Base-by-base conservation (phyloP, 2,329 filamentous ascomycete genomes). In the Nemania serpens region DNA sequence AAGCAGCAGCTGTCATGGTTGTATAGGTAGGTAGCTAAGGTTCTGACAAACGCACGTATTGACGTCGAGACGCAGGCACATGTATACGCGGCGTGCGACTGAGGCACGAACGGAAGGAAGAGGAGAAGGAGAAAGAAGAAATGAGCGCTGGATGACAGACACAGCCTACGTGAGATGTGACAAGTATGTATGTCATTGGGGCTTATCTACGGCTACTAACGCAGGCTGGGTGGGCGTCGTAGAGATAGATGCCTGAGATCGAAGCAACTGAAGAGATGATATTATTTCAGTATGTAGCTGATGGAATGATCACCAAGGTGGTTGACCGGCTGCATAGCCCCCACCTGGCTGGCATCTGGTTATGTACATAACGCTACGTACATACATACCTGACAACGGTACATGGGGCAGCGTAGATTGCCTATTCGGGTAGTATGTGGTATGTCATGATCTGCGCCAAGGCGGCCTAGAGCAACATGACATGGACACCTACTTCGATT, bases 1-100 rank as follows among this genome's bases (percentile, higher is more conserved):
- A 48, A 47, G 50, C 41, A 12, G 62, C 52, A 55, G 25, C 33
- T 51, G 37, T 55, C 29, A 43, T 69, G 50, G 42, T 25, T 20
- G 42, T 25, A 29, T 46, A 37, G 50, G 18, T 51, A 51, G 4
- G 25, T 29, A 29, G 25, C 4, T 7, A 29, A 29, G 7, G 25
- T 29, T 29, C 25, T 29, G 3, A 29, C 25, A 29, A 29, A 29
- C 25, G 25, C 25, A 29, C 25, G 25, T 29, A 29, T 4, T 3
- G 3, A 7, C 25, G 25, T 29, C n/a, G n/a, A n/a, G n/a, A n/a
- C n/a, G n/a, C n/a, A n/a, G n/a, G n/a, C n/a, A n/a, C n/a, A n/a
- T n/a, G n/a, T n/a, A n/a, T n/a, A n/a, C n/a, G n/a, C n/a, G n/a
- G n/a, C n/a, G n/a, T n/a, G n/a, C n/a, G n/a, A n/a, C n/a, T n/a